Evolutionary conservation across 305 asterid genomes (phyloP), one percentile per base, ranked within the genome.

Genomic region (Solanum hybrid): DNA sequence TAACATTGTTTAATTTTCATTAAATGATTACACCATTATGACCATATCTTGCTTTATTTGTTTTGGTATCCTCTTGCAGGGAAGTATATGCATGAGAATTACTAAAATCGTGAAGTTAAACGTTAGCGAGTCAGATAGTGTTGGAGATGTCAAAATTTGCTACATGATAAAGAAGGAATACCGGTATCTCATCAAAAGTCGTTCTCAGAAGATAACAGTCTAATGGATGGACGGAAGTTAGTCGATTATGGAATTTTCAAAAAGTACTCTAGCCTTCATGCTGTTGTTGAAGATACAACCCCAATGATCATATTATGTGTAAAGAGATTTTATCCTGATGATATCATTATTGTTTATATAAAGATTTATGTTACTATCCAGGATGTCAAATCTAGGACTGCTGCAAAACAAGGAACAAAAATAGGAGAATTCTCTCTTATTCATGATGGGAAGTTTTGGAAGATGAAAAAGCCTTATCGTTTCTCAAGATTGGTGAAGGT

Each of bases 401-500:
- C 0, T 46, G 0, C 64, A 0, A 46, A 46, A 46, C 22, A 46
- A 46, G 7, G 64, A 46, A 46, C 22, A 46, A 46, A 1, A 3
- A 46, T 46, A 5, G 64, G 64, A 0, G 0, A 46, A 46, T 46
- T 46, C 64, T 46, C 22, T 46, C 22, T 46, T 2, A 46, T 46
- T 46, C 7, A 46, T 14, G 22, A 14, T 46, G 22, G 0, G 22
- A 46, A 14, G 2, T 46, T 46, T 34, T 90, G 35, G 86, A 89
- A 29, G 90, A 87, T 20, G 88, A 90, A 20, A 69, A 11, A 78
- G 82, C 88, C 35, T 82, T 90, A 72, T 80, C 71, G 26, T 76
- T 40, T 71, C 91, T 86, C 17, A 34, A n/a, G 6, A 90, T 88
- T 66, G 42, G 17, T 17, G 66, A 13, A 8, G 66, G 34, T 31